Conservation (phyloP, 495 filamentous ascomycete species). For the Astrothelium macrocarpum region DNA sequence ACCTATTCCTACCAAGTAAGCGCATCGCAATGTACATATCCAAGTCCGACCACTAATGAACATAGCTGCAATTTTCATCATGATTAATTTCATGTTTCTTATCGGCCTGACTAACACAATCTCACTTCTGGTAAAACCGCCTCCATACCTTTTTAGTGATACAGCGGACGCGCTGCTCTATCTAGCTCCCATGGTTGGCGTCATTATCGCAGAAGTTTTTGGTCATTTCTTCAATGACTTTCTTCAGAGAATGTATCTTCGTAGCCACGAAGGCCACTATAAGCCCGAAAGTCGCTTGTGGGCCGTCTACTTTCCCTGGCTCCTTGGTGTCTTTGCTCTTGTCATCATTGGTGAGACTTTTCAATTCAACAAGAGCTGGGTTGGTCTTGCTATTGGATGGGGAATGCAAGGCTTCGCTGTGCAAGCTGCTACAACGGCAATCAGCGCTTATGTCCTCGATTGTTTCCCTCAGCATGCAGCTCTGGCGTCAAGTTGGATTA, state of each 20-base stretch:
- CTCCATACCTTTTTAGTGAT: constrained; percentile 28
- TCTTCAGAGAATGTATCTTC: constrained; percentile 18
- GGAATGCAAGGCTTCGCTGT: constrained; percentile 18
- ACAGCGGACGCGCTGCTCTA: constrained; percentile 28
- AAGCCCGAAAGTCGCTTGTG: constrained; percentile 18
- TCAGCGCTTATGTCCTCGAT: constrained; percentile 30
- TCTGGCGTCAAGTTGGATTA: constrained; percentile 36
- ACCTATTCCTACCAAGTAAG: constrained; percentile 26
- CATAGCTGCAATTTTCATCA: constrained; percentile 12
- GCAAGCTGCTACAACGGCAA: constrained; percentile 14
- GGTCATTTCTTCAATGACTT: constrained; percentile 36
- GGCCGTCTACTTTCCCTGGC: constrained; percentile 15
- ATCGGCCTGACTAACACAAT: constrained; percentile 29
- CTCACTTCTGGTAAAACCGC: constrained; percentile 30
- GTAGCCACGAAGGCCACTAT: constrained; percentile 13
- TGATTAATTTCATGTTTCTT: constrained; percentile 26
- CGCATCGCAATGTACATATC: neutral
- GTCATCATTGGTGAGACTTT: constrained; percentile 18
- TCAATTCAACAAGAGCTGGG: constrained; percentile 11
- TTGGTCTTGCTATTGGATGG: constrained; percentile 21
- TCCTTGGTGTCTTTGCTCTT: constrained; percentile 16
- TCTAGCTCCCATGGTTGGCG: constrained; percentile 32
- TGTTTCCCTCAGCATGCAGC: constrained; percentile 37
- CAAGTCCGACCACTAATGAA: neutral
- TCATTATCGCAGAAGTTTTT: constrained; percentile 29